Base-by-base conservation (phyloP, 192 early-diverging fungal species). In the Coemansia sp. region DNA sequence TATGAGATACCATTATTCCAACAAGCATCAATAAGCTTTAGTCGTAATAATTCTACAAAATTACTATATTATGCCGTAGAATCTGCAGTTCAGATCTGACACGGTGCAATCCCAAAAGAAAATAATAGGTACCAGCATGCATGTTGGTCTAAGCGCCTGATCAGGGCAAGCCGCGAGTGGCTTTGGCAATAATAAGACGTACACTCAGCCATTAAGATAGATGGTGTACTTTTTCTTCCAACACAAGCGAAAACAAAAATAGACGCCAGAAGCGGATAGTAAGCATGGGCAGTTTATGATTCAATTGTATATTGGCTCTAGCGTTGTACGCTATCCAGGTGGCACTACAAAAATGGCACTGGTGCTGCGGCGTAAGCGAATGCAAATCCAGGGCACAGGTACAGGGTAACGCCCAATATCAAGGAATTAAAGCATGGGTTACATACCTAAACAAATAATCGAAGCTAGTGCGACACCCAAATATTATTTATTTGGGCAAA, bases 111-210 rank as follows among this genome's bases (percentile, higher is more conserved):
- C 15, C 47, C 47, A 48, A 44, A n/a, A 15, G 15, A 44, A 14
- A 44, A n/a, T 48, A 48, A 8, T 14, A 12, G 12, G 42, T 17
- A 17, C 12, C 42, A 17, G 15, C 42, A 46, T 46, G 42, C 42
- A 46, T 46, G 42, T 46, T 46, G 42, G 42, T 15, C 42, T 46
- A 46, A 46, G 3, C 6, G 10, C 42, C 42, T 3, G n/a, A 14
- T 3, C 42, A 17, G 14, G 42, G n/a, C 42, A 17, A 46, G 42
- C 42, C 7, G 23, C 53, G n/a, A 31, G 53, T 55, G 53, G 53
- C 53, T 55, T 55, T 55, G 53, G 53, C 22, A 55, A 31, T 14
- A 55, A 55, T 26, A 55, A n/a, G 42, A 46, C n/a, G 42, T 5
- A 46, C n/a, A 12, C 12, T 46, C 42, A 3, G n/a, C 42, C 42